Conservation (phyloP, 140 eudicot species). For the Oenanthe javanica region DNA sequence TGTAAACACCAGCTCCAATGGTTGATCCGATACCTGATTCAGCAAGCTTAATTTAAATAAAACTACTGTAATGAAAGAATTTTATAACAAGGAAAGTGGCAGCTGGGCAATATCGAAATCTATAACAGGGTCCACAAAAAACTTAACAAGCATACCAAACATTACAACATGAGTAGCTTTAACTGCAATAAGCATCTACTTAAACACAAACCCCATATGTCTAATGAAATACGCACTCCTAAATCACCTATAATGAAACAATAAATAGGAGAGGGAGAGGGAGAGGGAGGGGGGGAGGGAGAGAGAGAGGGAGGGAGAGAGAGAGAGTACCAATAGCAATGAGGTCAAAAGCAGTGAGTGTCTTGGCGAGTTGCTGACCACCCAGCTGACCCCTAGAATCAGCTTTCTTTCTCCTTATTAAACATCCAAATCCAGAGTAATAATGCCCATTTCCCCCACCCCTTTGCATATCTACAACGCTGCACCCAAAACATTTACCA, state of each 20-base stretch:
- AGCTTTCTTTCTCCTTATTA: constrained; percentile 75
- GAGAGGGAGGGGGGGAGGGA: not conserved
- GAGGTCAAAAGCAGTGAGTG: constrained; percentile 63
- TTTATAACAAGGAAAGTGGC: not conserved
- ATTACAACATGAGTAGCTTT: not conserved
- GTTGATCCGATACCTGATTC: constrained; percentile 92
- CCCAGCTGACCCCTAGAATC: constrained; percentile 54
- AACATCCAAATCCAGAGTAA: constrained; percentile 36
- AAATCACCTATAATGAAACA: too few species aligned
- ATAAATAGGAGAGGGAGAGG: not conserved
- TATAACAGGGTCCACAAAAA: not conserved
- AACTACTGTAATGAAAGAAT: not conserved
- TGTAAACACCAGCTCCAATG: constrained; percentile 97
- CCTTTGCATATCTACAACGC: not conserved
- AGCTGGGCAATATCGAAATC: not conserved
- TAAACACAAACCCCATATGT: not conserved
- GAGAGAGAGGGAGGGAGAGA: not conserved
- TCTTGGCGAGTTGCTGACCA: constrained; percentile 71
- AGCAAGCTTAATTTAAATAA: not conserved
- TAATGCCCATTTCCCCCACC: not conserved
- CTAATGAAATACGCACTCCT: not conserved
- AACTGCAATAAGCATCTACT: not conserved
- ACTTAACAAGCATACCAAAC: not conserved
- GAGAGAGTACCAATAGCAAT: constrained; percentile 57
- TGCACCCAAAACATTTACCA: not conserved